A percentile compares a stretch with the other conserved stretches of the same genome.
Conservation (phyloP, 2,329 filamentous ascomycete genomes). For the Aspergillus tanneri region DNA sequence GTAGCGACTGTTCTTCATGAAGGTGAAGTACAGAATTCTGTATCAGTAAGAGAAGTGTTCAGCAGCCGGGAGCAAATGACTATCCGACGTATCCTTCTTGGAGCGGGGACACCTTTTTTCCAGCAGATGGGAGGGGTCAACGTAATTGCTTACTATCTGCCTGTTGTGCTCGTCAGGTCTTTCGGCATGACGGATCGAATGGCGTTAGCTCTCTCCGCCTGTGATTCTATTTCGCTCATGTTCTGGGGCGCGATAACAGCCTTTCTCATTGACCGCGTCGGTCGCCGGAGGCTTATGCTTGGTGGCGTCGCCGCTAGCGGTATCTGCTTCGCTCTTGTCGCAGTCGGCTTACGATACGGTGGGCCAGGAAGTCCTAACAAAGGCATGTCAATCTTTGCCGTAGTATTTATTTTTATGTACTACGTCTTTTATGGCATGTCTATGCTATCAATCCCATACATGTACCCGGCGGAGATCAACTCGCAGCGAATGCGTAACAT, state of each 20-base stretch:
- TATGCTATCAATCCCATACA: constrained; percentile 20
- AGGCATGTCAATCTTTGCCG: constrained; percentile 42
- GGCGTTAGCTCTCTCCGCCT: constrained; percentile 18
- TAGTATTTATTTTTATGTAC: constrained; percentile 41
- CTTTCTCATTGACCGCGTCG: constrained; percentile 48
- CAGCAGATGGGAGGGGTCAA: no score
- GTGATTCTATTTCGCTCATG: constrained; percentile 14
- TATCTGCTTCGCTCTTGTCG: constrained; percentile 48
- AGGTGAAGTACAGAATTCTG: no score
- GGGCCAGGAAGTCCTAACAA: constrained; percentile 36
- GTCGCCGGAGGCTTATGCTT: constrained; percentile 48
- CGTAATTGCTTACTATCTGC: no score
- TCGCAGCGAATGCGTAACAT: constrained; percentile 19
- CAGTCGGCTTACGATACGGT: no score
- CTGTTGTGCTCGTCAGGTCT: constrained; percentile 16
- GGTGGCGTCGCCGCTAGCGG: constrained; percentile 43
- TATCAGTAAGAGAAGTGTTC: no score
- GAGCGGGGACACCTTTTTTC: no score
- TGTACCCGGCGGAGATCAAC: constrained; percentile 23
- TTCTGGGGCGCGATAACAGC: constrained; percentile 33
- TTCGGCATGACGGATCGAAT: constrained; percentile 16
- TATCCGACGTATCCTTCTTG: no score
- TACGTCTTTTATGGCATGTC: constrained; percentile 17
- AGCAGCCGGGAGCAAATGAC: no score
- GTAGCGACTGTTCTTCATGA: no score